Conservation (phyloP, 2,329 filamentous ascomycete genomes). For the Aschersonia sp. region DNA sequence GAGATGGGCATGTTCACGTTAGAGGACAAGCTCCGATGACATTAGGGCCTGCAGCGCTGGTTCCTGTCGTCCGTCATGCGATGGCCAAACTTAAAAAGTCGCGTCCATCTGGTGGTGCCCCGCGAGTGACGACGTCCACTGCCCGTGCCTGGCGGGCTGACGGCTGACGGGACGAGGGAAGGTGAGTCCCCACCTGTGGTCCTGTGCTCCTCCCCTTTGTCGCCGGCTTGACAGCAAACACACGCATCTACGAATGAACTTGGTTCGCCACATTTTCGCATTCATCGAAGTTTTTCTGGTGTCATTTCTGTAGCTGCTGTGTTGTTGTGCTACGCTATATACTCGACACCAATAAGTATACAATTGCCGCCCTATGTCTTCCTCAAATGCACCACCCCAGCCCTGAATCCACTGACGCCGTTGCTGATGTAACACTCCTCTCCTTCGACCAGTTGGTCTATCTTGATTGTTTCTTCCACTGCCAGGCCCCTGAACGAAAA, state of each 20-base stretch:
- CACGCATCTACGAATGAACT: neutral
- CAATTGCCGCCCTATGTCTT: neutral
- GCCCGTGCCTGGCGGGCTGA: neutral
- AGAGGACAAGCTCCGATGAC: neutral
- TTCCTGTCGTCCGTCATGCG: neutral
- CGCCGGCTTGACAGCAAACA: neutral
- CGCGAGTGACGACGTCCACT: neutral
- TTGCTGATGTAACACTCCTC: constrained; percentile 85
- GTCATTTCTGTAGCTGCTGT: too few species aligned
- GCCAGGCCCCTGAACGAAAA: constrained; percentile 35
- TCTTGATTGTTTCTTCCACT: constrained; percentile 46
- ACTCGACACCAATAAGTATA: too few species aligned
- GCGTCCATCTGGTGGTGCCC: neutral
- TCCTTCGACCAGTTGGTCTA: constrained; percentile 46
- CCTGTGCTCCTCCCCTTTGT: neutral
- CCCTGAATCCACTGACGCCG: constrained; percentile 65
- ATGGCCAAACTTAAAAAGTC: too few species aligned
- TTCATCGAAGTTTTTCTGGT: too few species aligned
- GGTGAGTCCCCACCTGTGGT: neutral
- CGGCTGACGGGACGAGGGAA: neutral
- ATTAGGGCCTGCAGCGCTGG: neutral
- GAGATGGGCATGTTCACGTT: neutral
- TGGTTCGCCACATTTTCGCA: neutral
- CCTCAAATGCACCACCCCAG: constrained; percentile 24
- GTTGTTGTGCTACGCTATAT: too few species aligned